phyloP scores from a whole-genome alignment of 1,139 yeast species.

The Scheffersomyces lignicola region DNA sequence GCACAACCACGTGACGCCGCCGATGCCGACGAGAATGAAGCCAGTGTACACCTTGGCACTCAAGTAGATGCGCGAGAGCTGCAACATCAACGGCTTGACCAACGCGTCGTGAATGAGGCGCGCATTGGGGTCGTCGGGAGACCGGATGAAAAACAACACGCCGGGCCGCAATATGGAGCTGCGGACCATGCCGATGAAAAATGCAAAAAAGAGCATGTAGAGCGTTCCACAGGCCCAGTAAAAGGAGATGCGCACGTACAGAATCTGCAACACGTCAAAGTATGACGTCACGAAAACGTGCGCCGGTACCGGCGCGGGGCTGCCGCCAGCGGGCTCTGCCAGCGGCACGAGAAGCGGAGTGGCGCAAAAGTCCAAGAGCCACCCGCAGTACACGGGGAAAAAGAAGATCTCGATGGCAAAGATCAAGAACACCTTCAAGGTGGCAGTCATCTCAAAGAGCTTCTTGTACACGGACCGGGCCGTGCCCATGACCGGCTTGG shows the following conservation, averaged over 20 bases:
- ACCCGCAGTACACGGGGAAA: conserved; percentile 88
- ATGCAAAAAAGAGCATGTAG: conserved; percentile 86
- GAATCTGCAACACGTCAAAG: conserved; percentile 19
- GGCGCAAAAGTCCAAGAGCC: conserved; percentile 67
- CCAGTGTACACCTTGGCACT: conserved; percentile 77
- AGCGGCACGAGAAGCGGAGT: conserved; percentile 49
- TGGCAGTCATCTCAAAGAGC: conserved; percentile 52
- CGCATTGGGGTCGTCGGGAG: conserved; percentile 92
- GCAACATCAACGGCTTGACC: conserved; percentile 70
- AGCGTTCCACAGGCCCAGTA: conserved; percentile 81
- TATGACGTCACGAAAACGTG: conserved; percentile 29
- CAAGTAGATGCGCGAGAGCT: conserved; percentile 69
- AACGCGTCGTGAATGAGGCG: conserved; percentile 88
- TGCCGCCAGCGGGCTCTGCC: conserved; percentile 10
- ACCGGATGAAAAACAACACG: conserved; percentile 83
- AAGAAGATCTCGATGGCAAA: conserved; percentile 77
- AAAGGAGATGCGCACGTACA: conserved; percentile 22
- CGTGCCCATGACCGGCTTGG: conserved; percentile 48
- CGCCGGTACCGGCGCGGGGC: conserved; percentile 14
- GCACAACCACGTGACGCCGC: conserved; percentile 58
- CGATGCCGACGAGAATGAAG: conserved; percentile 74
- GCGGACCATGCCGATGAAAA: conserved; percentile 83
- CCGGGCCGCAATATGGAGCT: conserved; percentile 78
- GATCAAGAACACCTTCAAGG: conserved; percentile 72
- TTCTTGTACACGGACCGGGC: conserved; percentile 50